Conservation (phyloP, 1,284 basidiomycete genomes). For the Ceratobasidium sp. region DNA sequence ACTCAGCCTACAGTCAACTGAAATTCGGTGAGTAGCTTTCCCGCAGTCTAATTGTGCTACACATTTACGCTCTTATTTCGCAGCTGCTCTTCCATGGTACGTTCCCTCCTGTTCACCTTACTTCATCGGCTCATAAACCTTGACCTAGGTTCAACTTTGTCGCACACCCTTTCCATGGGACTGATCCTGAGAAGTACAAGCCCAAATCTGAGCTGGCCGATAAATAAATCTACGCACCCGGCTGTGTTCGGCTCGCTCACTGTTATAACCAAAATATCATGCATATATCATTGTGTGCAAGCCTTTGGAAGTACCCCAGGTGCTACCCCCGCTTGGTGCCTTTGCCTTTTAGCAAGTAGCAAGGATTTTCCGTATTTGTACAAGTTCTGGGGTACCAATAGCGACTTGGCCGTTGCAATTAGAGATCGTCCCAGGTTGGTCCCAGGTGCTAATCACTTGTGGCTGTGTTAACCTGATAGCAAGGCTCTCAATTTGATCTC, state of each 20-base stretch:
- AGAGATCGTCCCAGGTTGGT: neutral
- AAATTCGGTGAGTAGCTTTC: slow-evolving; percentile 80
- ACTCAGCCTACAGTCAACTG: slow-evolving; percentile 92
- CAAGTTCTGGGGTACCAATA: neutral
- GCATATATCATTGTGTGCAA: neutral
- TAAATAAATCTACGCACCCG: neutral
- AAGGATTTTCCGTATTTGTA: neutral
- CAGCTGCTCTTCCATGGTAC: slow-evolving; percentile 78
- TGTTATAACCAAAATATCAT: neutral
- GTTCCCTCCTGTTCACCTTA: slow-evolving; percentile 49
- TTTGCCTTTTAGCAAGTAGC: neutral
- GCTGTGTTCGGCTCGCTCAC: neutral
- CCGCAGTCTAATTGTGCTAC: slow-evolving; percentile 42
- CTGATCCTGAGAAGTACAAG: slow-evolving; percentile 83
- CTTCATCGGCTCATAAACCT: neutral
- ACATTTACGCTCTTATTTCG: slow-evolving; percentile 3
- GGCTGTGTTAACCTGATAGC: slow-evolving; percentile 37
- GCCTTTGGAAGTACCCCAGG: neutral
- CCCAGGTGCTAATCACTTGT: neutral
- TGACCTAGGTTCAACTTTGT: slow-evolving; percentile 87
- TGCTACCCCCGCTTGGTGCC: neutral
- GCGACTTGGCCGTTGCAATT: neutral
- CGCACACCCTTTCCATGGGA: slow-evolving; percentile 89
- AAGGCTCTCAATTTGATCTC: slow-evolving; percentile 33
- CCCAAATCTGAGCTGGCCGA: slow-evolving; percentile 11